Conservation (phyloP, 805 yeast species). For the Saturnispora kantuleensis region DNA sequence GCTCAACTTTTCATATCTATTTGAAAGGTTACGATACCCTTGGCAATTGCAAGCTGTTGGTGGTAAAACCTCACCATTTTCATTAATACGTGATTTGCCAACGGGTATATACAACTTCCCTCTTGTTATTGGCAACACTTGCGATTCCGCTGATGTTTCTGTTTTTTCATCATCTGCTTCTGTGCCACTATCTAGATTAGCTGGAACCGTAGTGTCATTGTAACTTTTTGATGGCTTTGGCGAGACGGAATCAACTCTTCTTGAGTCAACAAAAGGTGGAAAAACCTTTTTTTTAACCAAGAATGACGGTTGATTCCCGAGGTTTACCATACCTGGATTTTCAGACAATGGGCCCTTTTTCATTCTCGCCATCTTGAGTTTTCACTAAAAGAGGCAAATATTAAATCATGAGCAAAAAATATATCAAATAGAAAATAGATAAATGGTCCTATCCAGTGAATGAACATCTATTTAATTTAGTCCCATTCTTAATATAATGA, state of each 20-base stretch:
- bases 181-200: neutral
- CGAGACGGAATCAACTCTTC: neutral
- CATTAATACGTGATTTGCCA: too few relatives aligned
- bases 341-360: neutral
- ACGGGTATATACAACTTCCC: too few relatives aligned
- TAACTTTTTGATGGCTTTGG: neutral
- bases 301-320: neutral
- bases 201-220: neutral
- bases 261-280: neutral
- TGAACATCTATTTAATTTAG: too few relatives aligned
- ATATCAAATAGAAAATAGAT: neutral
- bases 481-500: too few relatives aligned
- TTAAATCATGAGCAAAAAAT: neutral
- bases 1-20: too few relatives aligned
- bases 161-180: slow-evolving; percentile 9
- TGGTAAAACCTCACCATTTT: too few relatives aligned
- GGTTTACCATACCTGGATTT: neutral
- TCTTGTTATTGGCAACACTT: too few relatives aligned
- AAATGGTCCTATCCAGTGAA: too few relatives aligned
- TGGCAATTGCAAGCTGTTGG: too few relatives aligned
- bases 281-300: neutral
- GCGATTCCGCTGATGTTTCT: neutral
- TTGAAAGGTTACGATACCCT: too few relatives aligned
- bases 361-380: neutral
- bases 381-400: neutral